phyloP scores from a whole-genome alignment of 805 yeast species.

The Zygoascus flipseniorum region DNA sequence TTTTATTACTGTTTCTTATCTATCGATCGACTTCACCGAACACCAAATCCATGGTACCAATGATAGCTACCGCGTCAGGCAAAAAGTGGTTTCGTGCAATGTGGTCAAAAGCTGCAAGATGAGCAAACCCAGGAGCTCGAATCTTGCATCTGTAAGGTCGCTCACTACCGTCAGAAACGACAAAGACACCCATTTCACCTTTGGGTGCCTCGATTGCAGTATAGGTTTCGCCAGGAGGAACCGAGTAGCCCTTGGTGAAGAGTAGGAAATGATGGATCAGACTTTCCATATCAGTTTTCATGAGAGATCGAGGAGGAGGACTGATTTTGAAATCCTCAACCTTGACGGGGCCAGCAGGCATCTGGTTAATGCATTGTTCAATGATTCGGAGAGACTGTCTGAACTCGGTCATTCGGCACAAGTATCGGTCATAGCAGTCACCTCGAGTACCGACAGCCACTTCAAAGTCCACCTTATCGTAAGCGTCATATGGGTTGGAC shows the following conservation, averaged over 20 bases:
- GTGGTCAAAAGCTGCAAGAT: conserved; percentile 81
- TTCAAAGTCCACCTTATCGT: conserved; percentile 78
- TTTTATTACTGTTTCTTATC: conserved; percentile 3
- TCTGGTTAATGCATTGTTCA: conserved; percentile 81
- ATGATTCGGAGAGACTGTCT: conserved; percentile 84
- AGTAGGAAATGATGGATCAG: conserved; percentile 82
- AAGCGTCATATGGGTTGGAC: conserved; percentile 84
- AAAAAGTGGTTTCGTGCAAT: conserved; percentile 77
- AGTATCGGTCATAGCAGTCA: conserved; percentile 86
- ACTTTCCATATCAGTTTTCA: conserved; percentile 92
- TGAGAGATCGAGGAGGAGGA: conserved; percentile 70
- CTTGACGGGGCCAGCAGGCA: conserved; percentile 88
- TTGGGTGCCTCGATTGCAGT: conserved; percentile 91
- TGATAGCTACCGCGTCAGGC: conserved; percentile 89
- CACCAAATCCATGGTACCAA: conserved; percentile 92
- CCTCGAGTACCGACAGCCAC: conserved; percentile 81
- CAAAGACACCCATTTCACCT: conserved; percentile 90
- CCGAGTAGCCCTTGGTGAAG: conserved; percentile 82
- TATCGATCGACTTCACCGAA: conserved; percentile 92
- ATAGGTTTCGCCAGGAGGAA: conserved; percentile 86
- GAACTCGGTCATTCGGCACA: conserved; percentile 84
- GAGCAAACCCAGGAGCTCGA: conserved; percentile 92
- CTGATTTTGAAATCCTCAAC: conserved; percentile 82
- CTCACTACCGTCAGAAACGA: conserved; percentile 82
- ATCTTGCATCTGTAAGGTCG: conserved; percentile 89